Evolutionary conservation across 768 basidiomycete species (phyloP).

Genomic region (Ramaria rubella): DNA sequence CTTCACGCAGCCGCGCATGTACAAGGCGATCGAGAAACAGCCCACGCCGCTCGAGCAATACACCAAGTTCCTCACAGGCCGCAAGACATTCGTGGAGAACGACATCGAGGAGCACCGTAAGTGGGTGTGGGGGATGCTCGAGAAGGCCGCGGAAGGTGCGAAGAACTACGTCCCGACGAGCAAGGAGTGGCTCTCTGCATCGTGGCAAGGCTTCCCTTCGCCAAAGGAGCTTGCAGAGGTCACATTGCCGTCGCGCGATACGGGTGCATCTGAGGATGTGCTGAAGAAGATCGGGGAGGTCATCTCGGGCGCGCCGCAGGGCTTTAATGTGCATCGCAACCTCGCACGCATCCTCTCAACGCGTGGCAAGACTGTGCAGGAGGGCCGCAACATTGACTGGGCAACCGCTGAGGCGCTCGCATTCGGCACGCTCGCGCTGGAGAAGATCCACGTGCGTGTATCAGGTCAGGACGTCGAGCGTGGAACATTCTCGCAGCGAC

Average conservation of each 20-base stretch:
- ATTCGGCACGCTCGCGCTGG: constrained; percentile 86
- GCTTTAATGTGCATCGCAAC: constrained; percentile 87
- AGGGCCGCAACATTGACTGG: constrained; percentile 93
- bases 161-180: constrained; percentile 94
- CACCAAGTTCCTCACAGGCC: constrained; percentile 81
- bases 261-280: constrained; percentile 69
- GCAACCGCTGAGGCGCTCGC: constrained; percentile 97
- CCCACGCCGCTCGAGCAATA: constrained; percentile 89
- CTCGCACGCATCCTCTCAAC: constrained; percentile 84
- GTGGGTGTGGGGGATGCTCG: constrained; percentile 99
- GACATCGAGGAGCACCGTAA: constrained; percentile 98
- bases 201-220: constrained; percentile 98
- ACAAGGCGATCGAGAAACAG: constrained; percentile 92
- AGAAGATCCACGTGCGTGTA: constrained; percentile 89
- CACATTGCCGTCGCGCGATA: constrained; percentile 83
- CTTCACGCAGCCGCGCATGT: constrained; percentile 99
- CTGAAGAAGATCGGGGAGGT: constrained; percentile 82
- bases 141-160: constrained; percentile 86
- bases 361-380: constrained; percentile 86
- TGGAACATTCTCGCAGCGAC: constrained; percentile 97
- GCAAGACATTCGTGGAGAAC: constrained; percentile 90
- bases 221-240: constrained; percentile 92
- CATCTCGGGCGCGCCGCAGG: constrained; percentile 78
- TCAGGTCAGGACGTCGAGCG: constrained; percentile 99
- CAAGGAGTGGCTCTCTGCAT: constrained; percentile 96